Percentiles rank a stretch among this genome's conserved stretches.
Conservation (phyloP, 805 yeast genomes). For the Myxozyma monticola region DNA sequence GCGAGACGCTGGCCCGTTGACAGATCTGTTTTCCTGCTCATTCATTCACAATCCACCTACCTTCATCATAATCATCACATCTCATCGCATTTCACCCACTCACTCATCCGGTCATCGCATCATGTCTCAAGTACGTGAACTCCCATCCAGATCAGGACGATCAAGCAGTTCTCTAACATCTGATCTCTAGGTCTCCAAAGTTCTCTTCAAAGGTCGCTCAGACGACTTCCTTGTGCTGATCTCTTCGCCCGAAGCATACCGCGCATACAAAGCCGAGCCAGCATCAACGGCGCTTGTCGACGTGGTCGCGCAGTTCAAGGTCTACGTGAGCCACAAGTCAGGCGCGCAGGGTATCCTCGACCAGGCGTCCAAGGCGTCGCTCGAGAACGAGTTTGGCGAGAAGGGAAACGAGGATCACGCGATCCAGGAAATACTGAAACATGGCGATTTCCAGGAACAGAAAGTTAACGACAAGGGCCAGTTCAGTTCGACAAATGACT, state of each 20-base stretch:
- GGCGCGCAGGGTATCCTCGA: slow-evolving; percentile 74
- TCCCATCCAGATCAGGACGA: too few species aligned
- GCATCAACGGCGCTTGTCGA: slow-evolving; percentile 58
- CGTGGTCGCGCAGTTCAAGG: slow-evolving; percentile 62
- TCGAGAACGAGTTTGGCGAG: slow-evolving; percentile 68
- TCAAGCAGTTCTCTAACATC: too few species aligned
- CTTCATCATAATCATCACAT: too few species aligned
- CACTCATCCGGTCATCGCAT: too few species aligned
- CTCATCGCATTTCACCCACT: too few species aligned
- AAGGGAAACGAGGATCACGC: slow-evolving; percentile 51
- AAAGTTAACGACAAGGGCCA: slow-evolving; percentile 34
- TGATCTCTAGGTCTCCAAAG: slow-evolving; percentile 8
- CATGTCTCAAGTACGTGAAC: too few species aligned
- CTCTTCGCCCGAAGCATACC: slow-evolving; percentile 52
- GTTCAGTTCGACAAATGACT: slow-evolving; percentile 50
- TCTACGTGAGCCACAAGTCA: slow-evolving; percentile 54
- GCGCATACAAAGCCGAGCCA: slow-evolving; percentile 50
- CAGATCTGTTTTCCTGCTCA: too few species aligned
- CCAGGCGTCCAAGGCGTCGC: slow-evolving; percentile 65
- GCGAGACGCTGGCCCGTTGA: too few species aligned
- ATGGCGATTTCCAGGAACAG: slow-evolving; percentile 56
- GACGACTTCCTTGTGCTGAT: slow-evolving; percentile 67
- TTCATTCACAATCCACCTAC: too few species aligned
- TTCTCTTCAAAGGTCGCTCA: slow-evolving; percentile 53
- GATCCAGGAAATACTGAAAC: slow-evolving; percentile 56